Conservation (phyloP, 257 asterid species). For the Pogostemon cablin region DNA sequence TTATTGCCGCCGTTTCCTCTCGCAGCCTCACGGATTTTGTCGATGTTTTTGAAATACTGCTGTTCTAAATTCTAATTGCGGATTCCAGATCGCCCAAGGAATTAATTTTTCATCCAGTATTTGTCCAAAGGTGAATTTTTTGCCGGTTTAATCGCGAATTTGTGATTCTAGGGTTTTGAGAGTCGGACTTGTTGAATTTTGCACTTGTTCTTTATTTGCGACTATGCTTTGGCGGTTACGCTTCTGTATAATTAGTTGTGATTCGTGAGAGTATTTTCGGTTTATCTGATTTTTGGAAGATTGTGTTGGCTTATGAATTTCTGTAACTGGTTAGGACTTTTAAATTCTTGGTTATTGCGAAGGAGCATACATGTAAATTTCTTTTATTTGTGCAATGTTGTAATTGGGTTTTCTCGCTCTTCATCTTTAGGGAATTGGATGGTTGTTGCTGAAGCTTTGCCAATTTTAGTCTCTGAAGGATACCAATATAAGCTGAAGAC, state of each 20-base stretch:
- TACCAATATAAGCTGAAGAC: not conserved
- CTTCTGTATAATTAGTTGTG: not conserved
- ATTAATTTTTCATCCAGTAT: constrained; percentile 4
- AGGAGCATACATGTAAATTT: not conserved
- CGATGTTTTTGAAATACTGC: constrained; percentile 14
- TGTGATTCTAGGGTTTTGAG: constrained; percentile 39
- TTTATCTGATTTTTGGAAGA: constrained; percentile 20
- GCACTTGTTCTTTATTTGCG: not conserved
- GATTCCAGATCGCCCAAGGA: constrained; percentile 20
- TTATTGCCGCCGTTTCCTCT: not conserved
- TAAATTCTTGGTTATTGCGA: constrained; percentile 22
- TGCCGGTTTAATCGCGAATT: constrained; percentile 1
- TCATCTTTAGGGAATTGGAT: constrained; percentile 16
- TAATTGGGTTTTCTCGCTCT: not conserved
- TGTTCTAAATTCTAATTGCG: not conserved
- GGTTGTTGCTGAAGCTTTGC: constrained; percentile 23
- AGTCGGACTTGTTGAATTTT: constrained; percentile 24
- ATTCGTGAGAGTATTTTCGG: constrained; percentile 16
- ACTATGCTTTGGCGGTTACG: not conserved
- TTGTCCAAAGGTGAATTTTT: constrained; percentile 9
- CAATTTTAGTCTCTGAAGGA: not conserved
- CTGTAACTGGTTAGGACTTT: constrained; percentile 21
- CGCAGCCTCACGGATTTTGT: not conserved
- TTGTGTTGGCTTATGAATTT: constrained; percentile 24
- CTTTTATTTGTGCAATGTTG: not conserved